Conservation (phyloP, 129 eudicot species). For the Logfia minima region DNA sequence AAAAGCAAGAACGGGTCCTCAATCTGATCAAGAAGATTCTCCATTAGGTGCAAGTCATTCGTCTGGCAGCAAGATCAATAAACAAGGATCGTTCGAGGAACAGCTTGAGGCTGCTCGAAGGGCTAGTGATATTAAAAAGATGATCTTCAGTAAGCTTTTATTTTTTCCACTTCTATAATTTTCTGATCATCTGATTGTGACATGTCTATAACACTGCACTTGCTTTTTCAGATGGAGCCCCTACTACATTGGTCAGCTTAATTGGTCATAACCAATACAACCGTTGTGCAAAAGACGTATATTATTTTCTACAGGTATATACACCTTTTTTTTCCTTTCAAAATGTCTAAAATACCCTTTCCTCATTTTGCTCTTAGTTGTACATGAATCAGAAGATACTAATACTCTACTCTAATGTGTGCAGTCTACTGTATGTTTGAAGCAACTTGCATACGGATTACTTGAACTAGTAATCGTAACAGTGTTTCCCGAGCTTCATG, state of each 20-base stretch:
- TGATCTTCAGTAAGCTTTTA: slow-evolving; percentile 66
- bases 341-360: slow-evolving; percentile 23
- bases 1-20: slow-evolving; percentile 38
- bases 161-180: background rate
- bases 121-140: slow-evolving; percentile 88
- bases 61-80: slow-evolving; percentile 46
- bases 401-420: background rate
- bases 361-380: background rate
- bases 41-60: slow-evolving; percentile 38
- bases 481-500: slow-evolving; percentile 82
- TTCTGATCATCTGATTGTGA: background rate
- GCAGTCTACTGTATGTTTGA: slow-evolving; percentile 86
- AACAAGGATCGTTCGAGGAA: slow-evolving; percentile 65
- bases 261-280: slow-evolving; percentile 91
- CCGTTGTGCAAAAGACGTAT: slow-evolving; percentile 85
- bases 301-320: slow-evolving; percentile 86
- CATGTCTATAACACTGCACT: slow-evolving; percentile 21
- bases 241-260: slow-evolving; percentile 79
- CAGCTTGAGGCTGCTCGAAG: slow-evolving; percentile 96
- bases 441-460: slow-evolving; percentile 79
- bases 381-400: background rate
- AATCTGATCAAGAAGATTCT: slow-evolving; percentile 46
- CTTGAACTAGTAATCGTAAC: slow-evolving; percentile 82
- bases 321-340: background rate
- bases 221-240: slow-evolving; percentile 72